A percentile compares a stretch with the other conserved stretches of the same genome.
Evolutionary conservation across 1,284 basidiomycete species (phyloP).

Genomic region (Rhodotorula sp.): DNA sequence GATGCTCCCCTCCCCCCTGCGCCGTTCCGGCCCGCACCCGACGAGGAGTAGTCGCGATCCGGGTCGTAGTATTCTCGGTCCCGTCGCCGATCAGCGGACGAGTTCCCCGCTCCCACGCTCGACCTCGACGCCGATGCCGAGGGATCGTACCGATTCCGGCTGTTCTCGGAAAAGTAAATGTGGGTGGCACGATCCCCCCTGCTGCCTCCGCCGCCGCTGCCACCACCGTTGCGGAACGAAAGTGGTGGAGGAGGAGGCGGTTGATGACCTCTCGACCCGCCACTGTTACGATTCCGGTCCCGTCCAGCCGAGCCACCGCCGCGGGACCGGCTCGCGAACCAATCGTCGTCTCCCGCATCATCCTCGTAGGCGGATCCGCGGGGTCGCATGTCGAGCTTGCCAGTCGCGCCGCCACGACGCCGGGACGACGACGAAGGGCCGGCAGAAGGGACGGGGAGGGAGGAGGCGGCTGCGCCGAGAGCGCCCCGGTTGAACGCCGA

Average conservation of each 20-base stretch:
- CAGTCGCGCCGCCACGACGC: slow-evolving; percentile 5
- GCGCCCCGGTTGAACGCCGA: slow-evolving; percentile 38
- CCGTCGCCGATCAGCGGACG: not conserved
- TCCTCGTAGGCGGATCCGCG: not conserved
- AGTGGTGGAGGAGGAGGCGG: slow-evolving; percentile 1
- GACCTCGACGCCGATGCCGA: too few species aligned
- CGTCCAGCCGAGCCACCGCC: not conserved
- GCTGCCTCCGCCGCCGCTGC: not conserved
- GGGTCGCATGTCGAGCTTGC: slow-evolving; percentile 12
- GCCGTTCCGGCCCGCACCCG: not conserved
- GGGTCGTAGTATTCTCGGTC: slow-evolving; percentile 2
- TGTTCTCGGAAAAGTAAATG: slow-evolving; percentile 18
- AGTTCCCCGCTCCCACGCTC: not conserved
- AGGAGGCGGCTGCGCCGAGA: slow-evolving; percentile 18
- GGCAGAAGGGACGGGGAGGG: slow-evolving; percentile 11
- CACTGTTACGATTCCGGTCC: not conserved
- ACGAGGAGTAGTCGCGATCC: slow-evolving; percentile 7
- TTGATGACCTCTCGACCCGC: not conserved
- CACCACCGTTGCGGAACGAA: not conserved
- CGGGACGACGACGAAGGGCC: slow-evolving; percentile 9
- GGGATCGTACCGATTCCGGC: slow-evolving; percentile 11
- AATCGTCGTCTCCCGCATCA: slow-evolving; percentile 31
- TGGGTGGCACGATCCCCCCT: slow-evolving; percentile 5
- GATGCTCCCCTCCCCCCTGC: not conserved
- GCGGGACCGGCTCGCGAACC: slow-evolving; percentile 28